Evolutionary conservation across 2,329 filamentous ascomycete species (phyloP), one percentile per base, ranked within the genome.

Genomic region (Cladosporium sp.): DNA sequence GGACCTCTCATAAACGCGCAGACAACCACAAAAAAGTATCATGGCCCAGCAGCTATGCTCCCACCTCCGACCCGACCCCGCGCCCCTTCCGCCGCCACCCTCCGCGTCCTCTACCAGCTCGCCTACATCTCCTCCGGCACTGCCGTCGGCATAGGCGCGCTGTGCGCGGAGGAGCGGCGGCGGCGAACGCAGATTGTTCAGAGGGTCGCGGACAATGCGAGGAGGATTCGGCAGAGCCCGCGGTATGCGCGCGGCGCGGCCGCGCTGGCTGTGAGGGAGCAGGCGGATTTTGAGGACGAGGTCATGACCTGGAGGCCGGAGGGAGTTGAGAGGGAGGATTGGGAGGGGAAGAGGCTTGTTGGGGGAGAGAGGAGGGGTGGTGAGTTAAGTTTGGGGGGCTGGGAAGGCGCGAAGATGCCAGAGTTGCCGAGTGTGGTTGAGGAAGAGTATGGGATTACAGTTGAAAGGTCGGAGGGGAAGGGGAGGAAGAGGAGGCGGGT

Each of bases 51-150:
- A 40, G 48, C 31, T 35, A 50, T 50, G 48, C 48, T 50, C 48
- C 34, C 34, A 37, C 13, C 50, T 11, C 50, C 50, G 3, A 37
- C 31, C 43, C 52, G 52, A 54, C 56, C 59, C 42, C 65, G 65
- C 56, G 66, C 63, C 43, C 68, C 68, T 44, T 70, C 68, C 14
- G 63, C 61, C 50, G 66, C 59, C 31, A 65, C 67, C 42, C 65
- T 69, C 44, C 60, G 61, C 45, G 53, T 66, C 43, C 63, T 71
- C 40, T 66, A 66, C 53, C 67, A 70, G 53, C 66, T 70, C 54
- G 68, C 67, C 28, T 70, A 69, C 58, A 68, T 68, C 49, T 67
- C 66, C 11, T 70, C 67, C 38, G 68, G 68, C 33, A 66, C 67
- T n/a, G 67, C 62, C 7, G 63, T 64, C 6, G 68, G 66, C 31